A percentile compares a stretch with the other conserved stretches of the same genome.
Conservation (phyloP, 2,329 filamentous ascomycete species). For the Sclerotinia minor region DNA sequence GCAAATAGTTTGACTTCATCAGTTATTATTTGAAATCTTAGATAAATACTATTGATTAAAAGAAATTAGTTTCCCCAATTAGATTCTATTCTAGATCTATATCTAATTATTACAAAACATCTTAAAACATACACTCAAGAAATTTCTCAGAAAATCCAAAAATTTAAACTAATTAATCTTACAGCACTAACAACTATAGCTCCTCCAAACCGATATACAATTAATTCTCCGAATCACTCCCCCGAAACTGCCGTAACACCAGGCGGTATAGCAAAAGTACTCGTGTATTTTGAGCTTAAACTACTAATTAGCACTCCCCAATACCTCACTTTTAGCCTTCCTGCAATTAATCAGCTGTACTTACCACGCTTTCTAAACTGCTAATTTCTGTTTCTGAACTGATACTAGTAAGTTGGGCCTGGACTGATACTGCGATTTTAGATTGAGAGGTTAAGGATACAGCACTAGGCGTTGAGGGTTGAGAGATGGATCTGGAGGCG, state of each 20-base stretch:
- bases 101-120: no score
- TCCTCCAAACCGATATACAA: neutral
- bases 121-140: neutral
- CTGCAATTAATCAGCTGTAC: slow-evolving; percentile 6
- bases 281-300: slow-evolving; percentile 8
- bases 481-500: neutral
- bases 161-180: neutral
- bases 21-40: no score
- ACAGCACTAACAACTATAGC: neutral
- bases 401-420: slow-evolving; percentile 1
- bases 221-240: neutral
- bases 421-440: neutral
- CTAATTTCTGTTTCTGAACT: neutral
- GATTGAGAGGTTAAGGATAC: neutral
- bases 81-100: no score
- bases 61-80: no score
- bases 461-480: neutral
- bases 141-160: neutral
- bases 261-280: neutral
- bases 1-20: no score
- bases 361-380: slow-evolving; percentile 9
- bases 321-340: neutral
- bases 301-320: slow-evolving; percentile 15
- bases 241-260: neutral
- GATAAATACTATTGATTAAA: no score